Base-by-base conservation (phyloP, 768 basidiomycete genomes). In the Mycena capillaripes region DNA sequence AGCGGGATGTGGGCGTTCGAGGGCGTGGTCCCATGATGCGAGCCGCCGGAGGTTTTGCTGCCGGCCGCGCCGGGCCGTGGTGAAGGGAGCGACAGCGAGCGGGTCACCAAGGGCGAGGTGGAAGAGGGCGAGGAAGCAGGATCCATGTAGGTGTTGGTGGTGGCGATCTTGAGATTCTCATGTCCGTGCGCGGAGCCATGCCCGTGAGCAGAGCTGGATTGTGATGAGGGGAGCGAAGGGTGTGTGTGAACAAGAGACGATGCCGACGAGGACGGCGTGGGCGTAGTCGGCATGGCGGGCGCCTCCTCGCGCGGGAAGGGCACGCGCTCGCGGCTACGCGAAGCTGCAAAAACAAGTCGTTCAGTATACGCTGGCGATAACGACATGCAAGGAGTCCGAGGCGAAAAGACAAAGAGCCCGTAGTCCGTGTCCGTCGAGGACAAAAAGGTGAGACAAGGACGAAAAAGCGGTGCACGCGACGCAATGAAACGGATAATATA, bases 1-100 rank as follows among this genome's bases (percentile, higher is more conserved):
- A 75, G 62, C 9, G 73, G 73, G 32, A 75, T 75, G 57, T 75
- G 73, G 11, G 73, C 42, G 52, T 71, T 75, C 12, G 65, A 57
- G 14, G 40, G 46, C 36, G n/a, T 46, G 46, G 38, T 46, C 30
- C 21, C 36, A 10, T 21, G 19, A 11, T 25, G 44, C 1, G 56
- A 48, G 27, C 19, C 42, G 17, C 14, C 16, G 42, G 42, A 44
- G 42, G 7, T 44, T 16, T 36, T 36, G 34, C 34, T 36, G 34
- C 48, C 23, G 16, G 58, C 38, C 9, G 23, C 58, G 27, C 29
- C 21, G 19, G 60, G 44, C 14, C 42, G 55, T 12, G 59, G 68
- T 4, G 40, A 16, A 3, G 68, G 68, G 29, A 61, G 68, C 30
- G 68, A 69, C 7, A 21, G 12, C 19, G 68, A 61, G 59, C 68